Conservation (phyloP, 2,329 filamentous ascomycete species). For the Shiraia sp. region DNA sequence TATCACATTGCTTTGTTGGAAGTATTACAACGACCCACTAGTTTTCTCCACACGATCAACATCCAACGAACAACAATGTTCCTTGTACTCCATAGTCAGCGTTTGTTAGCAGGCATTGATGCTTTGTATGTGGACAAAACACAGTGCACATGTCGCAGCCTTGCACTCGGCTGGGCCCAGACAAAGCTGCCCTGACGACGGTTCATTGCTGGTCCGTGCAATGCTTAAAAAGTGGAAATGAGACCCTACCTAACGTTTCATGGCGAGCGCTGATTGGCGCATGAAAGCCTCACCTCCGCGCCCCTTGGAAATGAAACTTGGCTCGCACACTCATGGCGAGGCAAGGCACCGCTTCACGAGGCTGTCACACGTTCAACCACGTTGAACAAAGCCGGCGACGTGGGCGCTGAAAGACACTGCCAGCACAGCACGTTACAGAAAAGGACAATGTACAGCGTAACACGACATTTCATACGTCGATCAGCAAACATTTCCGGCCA, state of each 20-base stretch:
- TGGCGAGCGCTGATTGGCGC: constrained; percentile 26
- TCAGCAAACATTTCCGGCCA: background rate
- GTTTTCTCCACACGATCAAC: background rate
- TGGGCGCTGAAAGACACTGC: background rate
- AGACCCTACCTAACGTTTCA: constrained; percentile 11
- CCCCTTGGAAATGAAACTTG: constrained; percentile 25
- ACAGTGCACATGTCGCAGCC: constrained; percentile 2
- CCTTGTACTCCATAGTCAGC: background rate
- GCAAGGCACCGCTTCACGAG: constrained; percentile 4
- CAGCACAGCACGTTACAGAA: background rate
- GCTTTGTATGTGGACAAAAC: background rate
- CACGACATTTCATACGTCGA: constrained; percentile 4
- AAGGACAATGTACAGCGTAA: background rate
- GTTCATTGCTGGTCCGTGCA: constrained; percentile 13
- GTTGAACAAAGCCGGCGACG: no score
- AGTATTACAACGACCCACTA: background rate
- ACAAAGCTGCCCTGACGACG: constrained; percentile 17
- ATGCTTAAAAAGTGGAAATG: constrained; percentile 43
- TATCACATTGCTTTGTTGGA: background rate
- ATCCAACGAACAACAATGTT: background rate
- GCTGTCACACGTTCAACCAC: background rate
- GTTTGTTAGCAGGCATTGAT: constrained; percentile 1
- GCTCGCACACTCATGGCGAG: constrained; percentile 8
- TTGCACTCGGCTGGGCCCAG: constrained; percentile 8
- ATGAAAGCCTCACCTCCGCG: constrained; percentile 22